Evolutionary conservation across 768 basidiomycete genomes (phyloP).

Genomic region (Clitopilus hobsonii): DNA sequence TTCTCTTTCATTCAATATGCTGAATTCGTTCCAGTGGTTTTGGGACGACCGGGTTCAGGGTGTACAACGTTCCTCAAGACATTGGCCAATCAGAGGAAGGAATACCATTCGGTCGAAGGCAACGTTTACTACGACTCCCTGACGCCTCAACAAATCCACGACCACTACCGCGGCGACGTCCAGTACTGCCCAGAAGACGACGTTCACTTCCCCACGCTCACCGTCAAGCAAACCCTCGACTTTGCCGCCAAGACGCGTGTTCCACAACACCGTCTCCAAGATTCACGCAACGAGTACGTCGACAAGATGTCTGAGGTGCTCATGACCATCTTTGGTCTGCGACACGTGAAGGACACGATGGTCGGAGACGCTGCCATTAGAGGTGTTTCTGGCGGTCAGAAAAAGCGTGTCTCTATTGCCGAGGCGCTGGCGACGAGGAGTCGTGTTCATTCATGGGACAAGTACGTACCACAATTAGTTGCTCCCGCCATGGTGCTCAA

Average conservation of each 20-base stretch:
- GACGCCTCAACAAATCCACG: slow-evolving; percentile 54
- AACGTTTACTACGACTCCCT: slow-evolving; percentile 76
- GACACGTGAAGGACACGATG: slow-evolving; percentile 64
- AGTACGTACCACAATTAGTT: slow-evolving; percentile 37
- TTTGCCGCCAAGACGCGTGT: slow-evolving; percentile 68
- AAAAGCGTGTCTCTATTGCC: slow-evolving; percentile 76
- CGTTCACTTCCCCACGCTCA: slow-evolving; percentile 80
- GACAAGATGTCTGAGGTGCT: slow-evolving; percentile 49
- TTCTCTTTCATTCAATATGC: neutral
- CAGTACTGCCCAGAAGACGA: slow-evolving; percentile 84
- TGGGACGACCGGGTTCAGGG: slow-evolving; percentile 82
- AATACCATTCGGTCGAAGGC: slow-evolving; percentile 66
- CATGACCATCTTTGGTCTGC: slow-evolving; percentile 70
- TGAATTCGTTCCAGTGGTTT: slow-evolving; percentile 51
- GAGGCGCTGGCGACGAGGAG: slow-evolving; percentile 65
- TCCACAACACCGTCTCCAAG: slow-evolving; percentile 48
- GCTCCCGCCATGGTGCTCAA: too few species aligned
- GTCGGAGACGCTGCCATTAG: slow-evolving; percentile 76
- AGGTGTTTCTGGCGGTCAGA: slow-evolving; percentile 75
- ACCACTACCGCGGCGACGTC: slow-evolving; percentile 74
- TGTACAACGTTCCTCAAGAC: slow-evolving; percentile 82
- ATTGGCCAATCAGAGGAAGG: slow-evolving; percentile 69
- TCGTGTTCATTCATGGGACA: slow-evolving; percentile 72
- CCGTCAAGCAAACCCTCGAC: slow-evolving; percentile 69
- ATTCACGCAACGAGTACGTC: slow-evolving; percentile 36